Conservation (phyloP, 345 rosid genomes). For the Pugionium cornutum region DNA sequence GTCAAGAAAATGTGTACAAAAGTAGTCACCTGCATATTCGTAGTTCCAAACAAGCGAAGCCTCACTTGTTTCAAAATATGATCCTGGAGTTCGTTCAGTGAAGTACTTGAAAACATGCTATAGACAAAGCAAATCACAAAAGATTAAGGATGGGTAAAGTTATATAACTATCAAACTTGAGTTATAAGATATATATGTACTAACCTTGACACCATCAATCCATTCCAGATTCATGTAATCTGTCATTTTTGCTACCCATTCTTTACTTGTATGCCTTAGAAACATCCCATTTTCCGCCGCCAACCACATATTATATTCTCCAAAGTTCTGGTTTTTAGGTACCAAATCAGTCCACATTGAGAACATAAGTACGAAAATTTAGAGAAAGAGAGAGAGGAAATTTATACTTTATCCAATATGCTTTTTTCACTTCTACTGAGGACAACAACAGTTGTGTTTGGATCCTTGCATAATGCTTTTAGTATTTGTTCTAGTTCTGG, state of each 20-base stretch:
- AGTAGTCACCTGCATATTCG: slow-evolving; percentile 75
- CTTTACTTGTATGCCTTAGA: slow-evolving; percentile 65
- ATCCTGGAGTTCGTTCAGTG: slow-evolving; percentile 91
- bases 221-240: slow-evolving; percentile 90
- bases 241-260: slow-evolving; percentile 95
- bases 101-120: slow-evolving; percentile 96
- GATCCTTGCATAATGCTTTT: slow-evolving; percentile 63
- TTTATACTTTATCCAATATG: slow-evolving; percentile 67
- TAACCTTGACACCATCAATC: slow-evolving; percentile 95
- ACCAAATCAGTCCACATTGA: slow-evolving; percentile 14
- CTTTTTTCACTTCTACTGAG: slow-evolving; percentile 78
- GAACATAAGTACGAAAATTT: neutral
- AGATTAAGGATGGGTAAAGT: slow-evolving; percentile 27
- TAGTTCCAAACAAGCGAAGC: slow-evolving; percentile 96
- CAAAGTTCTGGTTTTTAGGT: slow-evolving; percentile 60
- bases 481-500: slow-evolving; percentile 63
- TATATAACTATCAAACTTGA: slow-evolving; percentile 10
- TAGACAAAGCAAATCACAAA: slow-evolving; percentile 41
- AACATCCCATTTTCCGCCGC: slow-evolving; percentile 99
- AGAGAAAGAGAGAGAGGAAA: neutral
- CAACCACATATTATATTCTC: slow-evolving; percentile 76
- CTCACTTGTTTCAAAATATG: slow-evolving; percentile 70
- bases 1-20: neutral
- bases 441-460: slow-evolving; percentile 75
- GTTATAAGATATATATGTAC: slow-evolving; percentile 8